Base-by-base conservation (phyloP, 148 eudicot genomes). In the Selenicereus undatus region DNA sequence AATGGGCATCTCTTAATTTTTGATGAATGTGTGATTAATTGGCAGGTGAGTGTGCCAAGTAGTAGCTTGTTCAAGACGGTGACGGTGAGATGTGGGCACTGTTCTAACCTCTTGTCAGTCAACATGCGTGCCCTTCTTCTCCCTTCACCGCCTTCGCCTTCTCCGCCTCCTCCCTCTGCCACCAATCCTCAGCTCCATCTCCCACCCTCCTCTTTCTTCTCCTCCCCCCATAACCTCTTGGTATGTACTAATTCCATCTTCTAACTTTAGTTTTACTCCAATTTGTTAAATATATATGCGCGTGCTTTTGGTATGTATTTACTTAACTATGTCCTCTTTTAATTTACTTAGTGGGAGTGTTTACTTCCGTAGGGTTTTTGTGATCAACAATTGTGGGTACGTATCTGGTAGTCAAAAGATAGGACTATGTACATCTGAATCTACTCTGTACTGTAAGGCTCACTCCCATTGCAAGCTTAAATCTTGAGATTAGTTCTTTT, bases 81-180 rank as follows among this genome's bases (percentile, higher is more conserved):
- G 77, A 97, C 99, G 5, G 99, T 97, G 50, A 87, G 98, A 84
- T 97, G 99, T 76, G 99, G 99, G 13, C 98, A 97, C 82, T 97
- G 99, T 90, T 85, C 91, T 26, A 92, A 90, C 74, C 91, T 94
- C 48, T 86, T 94, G 68, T 90, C 96, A 0, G 98, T 93, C 11
- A 89, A 94, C 88, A 94, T 91, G 95, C 85, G 91, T 1, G 89
- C 86, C 30, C 85, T 89, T 32, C 91, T 93, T 20, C 83, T 93
- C 27, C 97, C 94, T 42, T 36, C 86, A 0, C 64, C 82, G 35
- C 45, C 78, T 8, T 32, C 78, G 8, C 43, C 43, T 39, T 0
- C 91, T 51, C 90, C 29, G 4, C 81, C 82, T 4, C 76, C 66
- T 43, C 93, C 51, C 82, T 0, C 39, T 5, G 29, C 82, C 56